Evolutionary conservation across 345 rosid genomes (phyloP).

Genomic region (Ceriops decandra): DNA sequence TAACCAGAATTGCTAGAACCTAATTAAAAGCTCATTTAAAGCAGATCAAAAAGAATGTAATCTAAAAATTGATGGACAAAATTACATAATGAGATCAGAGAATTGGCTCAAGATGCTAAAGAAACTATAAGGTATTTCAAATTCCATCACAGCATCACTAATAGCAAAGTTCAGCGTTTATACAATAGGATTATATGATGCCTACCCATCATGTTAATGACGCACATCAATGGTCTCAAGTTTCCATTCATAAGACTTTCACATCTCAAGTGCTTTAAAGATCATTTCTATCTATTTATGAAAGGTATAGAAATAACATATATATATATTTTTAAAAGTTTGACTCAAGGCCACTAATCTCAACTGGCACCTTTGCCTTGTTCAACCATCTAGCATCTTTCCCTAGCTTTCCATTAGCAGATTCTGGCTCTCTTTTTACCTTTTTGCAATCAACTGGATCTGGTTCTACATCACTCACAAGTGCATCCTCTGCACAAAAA

Average conservation of each 20-base stretch:
- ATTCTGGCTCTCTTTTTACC: constrained; percentile 30
- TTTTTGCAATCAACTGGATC: constrained; percentile 41
- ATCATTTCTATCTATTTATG: background rate
- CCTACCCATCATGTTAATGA: background rate
- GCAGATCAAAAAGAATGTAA: too few species aligned
- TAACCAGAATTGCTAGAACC: too few species aligned
- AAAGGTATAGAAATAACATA: background rate
- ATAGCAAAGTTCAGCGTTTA: background rate
- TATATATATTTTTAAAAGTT: background rate
- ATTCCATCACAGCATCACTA: background rate
- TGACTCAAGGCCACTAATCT: constrained; percentile 45
- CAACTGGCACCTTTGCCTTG: constrained; percentile 68
- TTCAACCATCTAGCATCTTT: constrained; percentile 45
- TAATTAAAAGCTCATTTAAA: too few species aligned
- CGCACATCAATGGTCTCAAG: background rate
- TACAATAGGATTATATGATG: background rate
- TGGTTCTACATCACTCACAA: constrained; percentile 36
- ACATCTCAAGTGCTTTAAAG: background rate
- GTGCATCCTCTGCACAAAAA: constrained; percentile 4
- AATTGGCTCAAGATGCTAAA: background rate
- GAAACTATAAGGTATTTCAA: background rate
- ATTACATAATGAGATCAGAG: background rate
- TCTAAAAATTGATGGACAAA: background rate
- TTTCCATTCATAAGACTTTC: background rate
- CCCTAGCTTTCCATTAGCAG: constrained; percentile 35